Percentiles rank a stretch among this genome's conserved stretches.
phyloP scores from a whole-genome alignment of 805 yeast genomes.

The Starmera amethionina region DNA sequence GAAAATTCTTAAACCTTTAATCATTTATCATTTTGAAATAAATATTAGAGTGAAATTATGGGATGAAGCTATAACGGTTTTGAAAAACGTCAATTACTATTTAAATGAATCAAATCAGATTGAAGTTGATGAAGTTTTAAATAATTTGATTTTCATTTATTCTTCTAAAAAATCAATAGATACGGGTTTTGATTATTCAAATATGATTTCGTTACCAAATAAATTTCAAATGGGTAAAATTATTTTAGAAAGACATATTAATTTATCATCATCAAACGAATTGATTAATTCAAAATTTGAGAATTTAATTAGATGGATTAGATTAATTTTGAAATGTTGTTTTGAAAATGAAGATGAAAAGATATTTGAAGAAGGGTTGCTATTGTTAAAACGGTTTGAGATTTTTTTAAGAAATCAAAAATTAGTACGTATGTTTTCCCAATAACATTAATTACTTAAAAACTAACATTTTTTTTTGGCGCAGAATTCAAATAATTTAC shows the following conservation, averaged over 20 bases:
- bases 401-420: too few relatives aligned
- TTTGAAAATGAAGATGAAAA: slow-evolving; percentile 2
- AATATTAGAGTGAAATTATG: slow-evolving; percentile 16
- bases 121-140: too few relatives aligned
- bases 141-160: too few relatives aligned
- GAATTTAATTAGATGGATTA: slow-evolving; percentile 15
- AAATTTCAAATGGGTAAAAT: too few relatives aligned
- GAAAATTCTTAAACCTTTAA: slow-evolving; percentile 13
- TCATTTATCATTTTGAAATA: slow-evolving; percentile 16
- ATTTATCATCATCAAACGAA: too few relatives aligned
- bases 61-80: slow-evolving; percentile 10
- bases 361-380: slow-evolving; percentile 3
- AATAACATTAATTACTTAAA: too few relatives aligned
- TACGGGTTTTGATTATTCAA: slow-evolving; percentile 12
- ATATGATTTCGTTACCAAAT: too few relatives aligned
- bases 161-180: slow-evolving; percentile 5
- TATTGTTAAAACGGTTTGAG: too few relatives aligned
- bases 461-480: not conserved
- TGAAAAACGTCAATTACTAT: slow-evolving; percentile 5
- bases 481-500: not conserved
- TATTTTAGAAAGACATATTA: too few relatives aligned
- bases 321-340: slow-evolving; percentile 14
- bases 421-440: too few relatives aligned
- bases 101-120: too few relatives aligned
- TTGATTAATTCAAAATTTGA: too few relatives aligned